Evolutionary conservation across 2,329 filamentous ascomycete genomes (phyloP).

Genomic region (Aspergillus arachidicola): DNA sequence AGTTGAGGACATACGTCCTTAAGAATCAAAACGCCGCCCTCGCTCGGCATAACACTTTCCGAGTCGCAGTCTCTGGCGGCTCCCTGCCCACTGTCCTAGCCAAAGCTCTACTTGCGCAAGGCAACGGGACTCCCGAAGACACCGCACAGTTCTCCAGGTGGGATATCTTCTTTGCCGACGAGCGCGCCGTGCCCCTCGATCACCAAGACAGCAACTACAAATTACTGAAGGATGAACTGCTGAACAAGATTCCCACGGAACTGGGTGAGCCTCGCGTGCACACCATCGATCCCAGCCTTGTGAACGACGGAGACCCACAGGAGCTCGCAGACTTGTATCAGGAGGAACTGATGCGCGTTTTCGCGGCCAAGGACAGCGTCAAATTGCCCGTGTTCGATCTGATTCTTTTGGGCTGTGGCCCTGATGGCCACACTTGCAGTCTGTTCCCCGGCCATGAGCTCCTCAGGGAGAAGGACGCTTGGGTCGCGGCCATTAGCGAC

Average conservation of each 20-base stretch:
- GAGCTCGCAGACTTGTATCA: conserved; percentile 95
- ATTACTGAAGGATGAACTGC: conserved; percentile 80
- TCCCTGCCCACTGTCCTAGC: conserved; percentile 88
- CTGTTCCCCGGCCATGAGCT: conserved; percentile 89
- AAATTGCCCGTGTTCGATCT: conserved; percentile 95
- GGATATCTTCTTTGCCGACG: conserved; percentile 98
- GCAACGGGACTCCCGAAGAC: conserved; percentile 58
- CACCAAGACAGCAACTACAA: conserved; percentile 93
- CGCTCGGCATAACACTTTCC: conserved; percentile 79
- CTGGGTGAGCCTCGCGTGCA: conserved; percentile 71
- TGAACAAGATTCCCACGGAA: conserved; percentile 79
- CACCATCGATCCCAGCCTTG: conserved; percentile 69
- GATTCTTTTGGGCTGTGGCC: conserved; percentile 87
- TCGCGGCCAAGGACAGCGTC: conserved; percentile 90
- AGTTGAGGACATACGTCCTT: conserved; percentile 80
- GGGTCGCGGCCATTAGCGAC: conserved; percentile 90
- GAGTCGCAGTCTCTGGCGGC: conserved; percentile 89
- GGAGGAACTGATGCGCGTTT: conserved; percentile 78
- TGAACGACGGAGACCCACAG: conserved; percentile 79
- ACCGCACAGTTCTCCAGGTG: conserved; percentile 78
- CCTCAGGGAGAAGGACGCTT: conserved; percentile 82
- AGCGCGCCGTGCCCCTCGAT: conserved; percentile 89
- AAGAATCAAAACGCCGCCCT: conserved; percentile 79
- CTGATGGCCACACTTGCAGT: conserved; percentile 96
- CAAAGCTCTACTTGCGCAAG: conserved; percentile 70